Base-by-base conservation (phyloP, 129 eudicot species). In the Centrapalus pauciflorus region DNA sequence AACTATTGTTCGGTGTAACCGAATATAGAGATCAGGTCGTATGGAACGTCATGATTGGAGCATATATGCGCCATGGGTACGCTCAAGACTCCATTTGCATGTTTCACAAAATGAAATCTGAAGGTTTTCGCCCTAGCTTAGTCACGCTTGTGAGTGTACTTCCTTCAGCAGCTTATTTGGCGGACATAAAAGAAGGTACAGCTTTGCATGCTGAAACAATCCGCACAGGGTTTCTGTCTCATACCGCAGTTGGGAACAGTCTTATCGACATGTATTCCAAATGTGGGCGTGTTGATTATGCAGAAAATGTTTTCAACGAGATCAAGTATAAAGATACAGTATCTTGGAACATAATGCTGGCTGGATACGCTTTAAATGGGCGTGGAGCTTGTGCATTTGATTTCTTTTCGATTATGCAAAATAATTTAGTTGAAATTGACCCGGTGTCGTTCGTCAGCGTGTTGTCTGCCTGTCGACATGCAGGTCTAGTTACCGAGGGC, bases 231-330 rank as follows among this genome's bases (percentile, higher is more conserved):
- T 81, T 78, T 58, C 60, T 27, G 21, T 83, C 87, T 13, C 71
- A 73, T 63, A 76, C 87, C 0, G 35, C 48, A 5, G 37, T 79
- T 16, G 28, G 72, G 28, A 87, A 87, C 72, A 69, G 83, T 52
- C 75, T 87, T 23, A 70, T 87, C 14, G 87, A 87, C 81, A 87
- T 87, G 95, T 87, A 83, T 67, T 77, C 90, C 56, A 87, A 87
- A 74, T 87, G 95, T 45, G 90, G 90, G 34, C 85, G 83, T 19
- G 67, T 87, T 69, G 95, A 83, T 73, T 71, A 40, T 28, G 69
- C 95, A 9, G 83, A 83, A 63, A 40, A 24, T 0, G 27, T 75
- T 27, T 87, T 87, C 38, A 9, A 48, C 4, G 87, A 83, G 27
- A 81, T 79, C 50, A 58, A 73, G 14, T 54, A 73, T 77, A 83